Evolutionary conservation across 495 filamentous ascomycete genomes (phyloP).

Genomic region (Cercophora sp.): DNA sequence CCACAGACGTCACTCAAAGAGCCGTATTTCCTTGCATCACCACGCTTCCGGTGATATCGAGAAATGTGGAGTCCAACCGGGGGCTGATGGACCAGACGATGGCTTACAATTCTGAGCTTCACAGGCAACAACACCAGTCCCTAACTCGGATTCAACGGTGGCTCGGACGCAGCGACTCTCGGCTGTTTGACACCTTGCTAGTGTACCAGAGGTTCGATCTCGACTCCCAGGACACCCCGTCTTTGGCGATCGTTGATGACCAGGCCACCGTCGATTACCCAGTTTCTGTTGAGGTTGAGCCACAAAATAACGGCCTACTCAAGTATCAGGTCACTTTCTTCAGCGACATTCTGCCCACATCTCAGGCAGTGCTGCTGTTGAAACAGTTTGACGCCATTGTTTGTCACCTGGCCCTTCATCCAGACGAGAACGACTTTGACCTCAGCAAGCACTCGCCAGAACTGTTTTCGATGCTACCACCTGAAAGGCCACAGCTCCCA

Average conservation of each 20-base stretch:
- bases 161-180: slow-evolving; percentile 52
- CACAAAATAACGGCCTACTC: slow-evolving; percentile 39
- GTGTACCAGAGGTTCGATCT: slow-evolving; percentile 62
- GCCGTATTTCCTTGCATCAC: slow-evolving; percentile 69
- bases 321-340: slow-evolving; percentile 59
- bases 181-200: slow-evolving; percentile 75
- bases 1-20: slow-evolving; percentile 46
- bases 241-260: slow-evolving; percentile 32
- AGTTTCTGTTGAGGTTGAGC: slow-evolving; percentile 70
- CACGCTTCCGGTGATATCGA: slow-evolving; percentile 62
- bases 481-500: slow-evolving; percentile 41
- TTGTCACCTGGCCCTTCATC: slow-evolving; percentile 36
- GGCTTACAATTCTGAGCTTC: slow-evolving; percentile 54
- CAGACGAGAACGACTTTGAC: slow-evolving; percentile 24
- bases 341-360: slow-evolving; percentile 52
- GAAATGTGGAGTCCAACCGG: slow-evolving; percentile 46
- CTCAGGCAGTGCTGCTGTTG: slow-evolving; percentile 60
- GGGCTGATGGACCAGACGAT: slow-evolving; percentile 56
- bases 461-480: slow-evolving; percentile 54
- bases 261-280: slow-evolving; percentile 52
- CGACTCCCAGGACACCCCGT: not conserved
- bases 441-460: slow-evolving; percentile 19
- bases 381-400: slow-evolving; percentile 59
- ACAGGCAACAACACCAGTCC: slow-evolving; percentile 66
- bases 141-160: slow-evolving; percentile 64